Evolutionary conservation across 2,329 filamentous ascomycete species (phyloP).

Genomic region (Penicillium sp.): DNA sequence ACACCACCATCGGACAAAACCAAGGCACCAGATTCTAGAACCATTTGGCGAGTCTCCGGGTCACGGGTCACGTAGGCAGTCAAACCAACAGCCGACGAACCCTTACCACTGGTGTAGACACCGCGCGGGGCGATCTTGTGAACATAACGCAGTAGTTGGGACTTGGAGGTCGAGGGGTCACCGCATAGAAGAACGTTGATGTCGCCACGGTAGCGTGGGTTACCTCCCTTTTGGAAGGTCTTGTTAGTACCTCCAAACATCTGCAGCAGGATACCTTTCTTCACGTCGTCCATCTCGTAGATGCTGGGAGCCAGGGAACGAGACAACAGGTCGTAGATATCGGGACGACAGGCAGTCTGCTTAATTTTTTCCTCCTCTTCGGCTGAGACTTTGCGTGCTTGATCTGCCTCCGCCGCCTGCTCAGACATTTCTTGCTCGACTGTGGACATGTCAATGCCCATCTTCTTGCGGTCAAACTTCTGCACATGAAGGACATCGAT

Average conservation of each 20-base stretch:
- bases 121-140: conserved; percentile 95
- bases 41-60: conserved; percentile 68
- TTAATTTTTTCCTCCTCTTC: conserved; percentile 90
- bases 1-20: conserved; percentile 72
- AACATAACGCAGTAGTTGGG: conserved; percentile 88
- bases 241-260: conserved; percentile 98
- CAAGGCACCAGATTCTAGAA: conserved; percentile 71
- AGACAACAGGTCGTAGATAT: conserved; percentile 90
- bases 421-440: conserved; percentile 80
- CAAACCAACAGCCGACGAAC: conserved; percentile 71
- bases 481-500: conserved; percentile 94
- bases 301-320: conserved; percentile 91
- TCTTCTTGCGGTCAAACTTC: conserved; percentile 90
- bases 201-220: conserved; percentile 91
- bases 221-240: conserved; percentile 92
- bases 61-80: conserved; percentile 76
- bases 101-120: conserved; percentile 74
- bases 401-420: conserved; percentile 67
- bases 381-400: conserved; percentile 75
- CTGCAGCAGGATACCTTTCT: conserved; percentile 95
- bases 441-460: conserved; percentile 87
- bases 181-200: conserved; percentile 97
- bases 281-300: conserved; percentile 97
- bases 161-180: conserved; percentile 95
- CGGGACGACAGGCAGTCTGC: conserved; percentile 71